Evolutionary conservation across 805 yeast species (phyloP).

Genomic region (Cyberlindnera euphorbiae): DNA sequence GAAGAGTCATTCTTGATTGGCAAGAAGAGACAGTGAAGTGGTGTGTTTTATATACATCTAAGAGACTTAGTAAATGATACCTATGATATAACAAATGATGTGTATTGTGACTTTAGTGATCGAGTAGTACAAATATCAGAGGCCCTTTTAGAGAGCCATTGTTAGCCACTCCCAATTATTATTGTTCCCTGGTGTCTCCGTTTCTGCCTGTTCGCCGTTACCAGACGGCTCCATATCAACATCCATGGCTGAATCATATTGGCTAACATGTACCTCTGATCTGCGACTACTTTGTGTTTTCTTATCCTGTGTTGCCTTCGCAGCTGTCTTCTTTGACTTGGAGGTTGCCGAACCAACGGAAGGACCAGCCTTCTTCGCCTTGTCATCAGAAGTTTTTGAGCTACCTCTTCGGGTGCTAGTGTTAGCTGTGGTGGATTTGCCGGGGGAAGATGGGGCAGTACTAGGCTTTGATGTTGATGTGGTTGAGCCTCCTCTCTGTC

Average conservation of each 20-base stretch:
- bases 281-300: no score
- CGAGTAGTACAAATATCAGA: background rate
- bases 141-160: conserved; percentile 18
- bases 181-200: conserved; percentile 15
- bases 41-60: no score
- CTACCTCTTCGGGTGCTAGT: background rate
- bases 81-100: background rate
- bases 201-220: conserved; percentile 1
- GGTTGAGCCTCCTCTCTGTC: conserved; percentile 59
- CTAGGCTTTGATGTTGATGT: conserved; percentile 21
- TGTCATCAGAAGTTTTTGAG: background rate
- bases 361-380: no score
- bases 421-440: conserved; percentile 3
- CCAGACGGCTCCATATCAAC: conserved; percentile 7
- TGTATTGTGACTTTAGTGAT: background rate
- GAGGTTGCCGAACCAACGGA: no score
- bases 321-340: no score
- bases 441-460: conserved; percentile 17
- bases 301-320: no score
- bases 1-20: conserved; percentile 30
- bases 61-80: no score
- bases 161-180: conserved; percentile 29
- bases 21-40: no score
- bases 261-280: no score
- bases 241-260: conserved; percentile 13